Evolutionary conservation across 148 eudicot genomes (phyloP).

Genomic region (Vaccinium myrtillus): DNA sequence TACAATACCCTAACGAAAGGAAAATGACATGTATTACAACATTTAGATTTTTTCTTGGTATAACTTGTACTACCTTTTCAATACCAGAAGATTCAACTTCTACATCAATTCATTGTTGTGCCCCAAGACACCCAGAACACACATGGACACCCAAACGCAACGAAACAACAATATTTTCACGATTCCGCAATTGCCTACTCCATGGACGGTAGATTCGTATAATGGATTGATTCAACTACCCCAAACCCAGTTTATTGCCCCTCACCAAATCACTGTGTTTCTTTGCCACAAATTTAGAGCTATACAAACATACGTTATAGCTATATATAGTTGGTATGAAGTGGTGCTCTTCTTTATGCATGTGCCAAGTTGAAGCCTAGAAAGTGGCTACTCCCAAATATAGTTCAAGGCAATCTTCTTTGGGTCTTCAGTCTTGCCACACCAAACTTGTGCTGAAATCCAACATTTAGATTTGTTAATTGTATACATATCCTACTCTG

Average conservation of each 20-base stretch:
- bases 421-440: background rate
- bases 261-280: background rate
- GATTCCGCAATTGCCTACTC: background rate
- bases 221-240: background rate
- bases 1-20: background rate
- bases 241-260: background rate
- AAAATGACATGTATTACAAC: background rate
- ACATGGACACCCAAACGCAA: background rate
- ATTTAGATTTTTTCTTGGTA: background rate
- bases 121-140: background rate
- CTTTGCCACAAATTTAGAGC: background rate
- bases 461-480: background rate
- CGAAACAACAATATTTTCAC: background rate
- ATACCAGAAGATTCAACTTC: background rate
- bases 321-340: background rate
- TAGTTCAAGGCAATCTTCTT: background rate
- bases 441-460: background rate
- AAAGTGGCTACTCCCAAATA: background rate
- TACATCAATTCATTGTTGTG: background rate
- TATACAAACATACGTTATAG: background rate
- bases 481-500: no score
- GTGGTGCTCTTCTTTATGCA: background rate
- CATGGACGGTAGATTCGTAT: background rate
- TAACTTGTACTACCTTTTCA: background rate
- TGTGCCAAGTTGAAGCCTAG: background rate